These are phyloP conservation scores for Starmera dryadoides DNA, from an alignment of 805 yeast species.

Conservation along the genomic window DNA sequence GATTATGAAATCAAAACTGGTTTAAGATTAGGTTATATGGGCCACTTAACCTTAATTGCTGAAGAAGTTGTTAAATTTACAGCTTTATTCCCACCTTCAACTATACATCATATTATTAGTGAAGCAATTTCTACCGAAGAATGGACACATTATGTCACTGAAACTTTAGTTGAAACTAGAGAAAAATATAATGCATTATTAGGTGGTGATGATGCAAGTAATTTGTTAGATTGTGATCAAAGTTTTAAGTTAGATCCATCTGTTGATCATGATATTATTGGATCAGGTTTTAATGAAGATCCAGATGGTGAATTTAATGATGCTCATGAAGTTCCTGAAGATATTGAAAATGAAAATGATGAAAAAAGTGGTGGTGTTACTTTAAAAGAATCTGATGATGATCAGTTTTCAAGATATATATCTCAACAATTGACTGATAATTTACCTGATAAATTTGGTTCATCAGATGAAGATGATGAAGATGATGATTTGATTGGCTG, in stretches of 20 bases:
- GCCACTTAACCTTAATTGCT: conserved; percentile 89
- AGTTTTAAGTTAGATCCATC: conserved; percentile 22
- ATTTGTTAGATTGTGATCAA: conserved; percentile 46
- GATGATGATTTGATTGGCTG: conserved; percentile 22
- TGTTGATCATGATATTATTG: conserved; percentile 27
- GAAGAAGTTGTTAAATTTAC: conserved; percentile 92
- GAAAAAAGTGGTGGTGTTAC: conserved; percentile 17
- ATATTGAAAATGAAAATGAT: conserved; percentile 16
- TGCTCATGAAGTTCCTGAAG: conserved; percentile 14
- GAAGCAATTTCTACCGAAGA: conserved; percentile 34
- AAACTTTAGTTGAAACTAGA: conserved; percentile 78
- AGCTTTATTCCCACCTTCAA: conserved; percentile 18
- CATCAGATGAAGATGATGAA: conserved; percentile 39
- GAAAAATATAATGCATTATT: conserved; percentile 91
- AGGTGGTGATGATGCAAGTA: conserved; percentile 51
- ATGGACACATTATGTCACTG: conserved; percentile 81
- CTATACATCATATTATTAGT: conserved; percentile 24
- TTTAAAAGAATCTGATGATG: conserved; percentile 27
- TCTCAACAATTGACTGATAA: conserved; percentile 63
- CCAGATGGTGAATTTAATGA: conserved; percentile 10
- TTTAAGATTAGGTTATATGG: conserved; percentile 88
- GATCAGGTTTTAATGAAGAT: conserved; percentile 21
- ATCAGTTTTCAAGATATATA: conserved; percentile 44
- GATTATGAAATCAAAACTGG: conserved; percentile 51
- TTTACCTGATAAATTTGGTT: conserved; percentile 48